Evolutionary conservation across 331 rosid species (phyloP), one percentile per base, ranked within the genome.

Genomic region (Phaseolus coccineus): DNA sequence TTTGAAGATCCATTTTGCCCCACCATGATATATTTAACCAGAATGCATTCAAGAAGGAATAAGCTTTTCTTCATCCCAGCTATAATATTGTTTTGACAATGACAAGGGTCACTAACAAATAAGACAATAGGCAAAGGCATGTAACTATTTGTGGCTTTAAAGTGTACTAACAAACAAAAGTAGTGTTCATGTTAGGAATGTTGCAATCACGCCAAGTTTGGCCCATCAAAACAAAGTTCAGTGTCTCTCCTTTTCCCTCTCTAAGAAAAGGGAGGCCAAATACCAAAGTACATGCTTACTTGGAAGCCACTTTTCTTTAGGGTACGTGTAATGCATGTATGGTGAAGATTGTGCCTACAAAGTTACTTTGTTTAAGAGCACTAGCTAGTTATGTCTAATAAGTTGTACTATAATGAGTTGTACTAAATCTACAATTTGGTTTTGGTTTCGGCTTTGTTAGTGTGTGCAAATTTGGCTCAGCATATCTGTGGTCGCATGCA

Each of bases 121-220:
- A 55, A 44, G 80, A 67, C 63, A 61, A 69, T 30, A 5, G 13
- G 63, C 52, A 78, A 78, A 78, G 68, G 70, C 30, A 52, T 35
- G 31, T 19, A 77, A 31, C 46, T 19, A 64, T 12, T 52, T 69
- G 80, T 67, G 77, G 68, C 87, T 78, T 30, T 70, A 79, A 84
- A 81, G 82, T 19, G 31, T 77, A 67, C 58, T 64, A 76, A 77
- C 64, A 71, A 67, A 71, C 78, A 81, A 71, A 48, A 79, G 58
- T 24, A 7, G 28, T 66, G 48, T 67, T 63, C 35, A 58, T 81
- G 83, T 84, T 73, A 76, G 77, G 81, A 87, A 76, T 82, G 79
- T 82, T 82, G 81, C 81, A 67, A 81, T 62, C 88, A 78, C 74
- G 24, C 37, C 78, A 61, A 68, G 27, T 10, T 16, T 59, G 78